Conservation (phyloP, 371 early-diverging fungal genomes). For the Circinella minor region DNA sequence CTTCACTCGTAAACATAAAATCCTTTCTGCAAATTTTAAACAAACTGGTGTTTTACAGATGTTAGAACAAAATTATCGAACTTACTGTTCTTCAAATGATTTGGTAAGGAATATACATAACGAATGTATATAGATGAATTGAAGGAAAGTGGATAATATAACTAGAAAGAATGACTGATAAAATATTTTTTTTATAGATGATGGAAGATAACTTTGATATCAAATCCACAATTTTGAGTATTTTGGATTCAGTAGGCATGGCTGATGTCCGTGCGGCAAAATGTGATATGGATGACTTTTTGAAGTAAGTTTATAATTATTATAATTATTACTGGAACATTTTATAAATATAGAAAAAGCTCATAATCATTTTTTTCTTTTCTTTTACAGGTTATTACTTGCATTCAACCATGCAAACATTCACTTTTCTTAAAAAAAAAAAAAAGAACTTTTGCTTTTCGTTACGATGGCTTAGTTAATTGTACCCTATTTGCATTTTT, state of each 20-base stretch:
- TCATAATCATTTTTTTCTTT: conserved; percentile 28
- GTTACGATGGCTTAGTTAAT: no score
- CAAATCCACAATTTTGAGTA: conserved; percentile 70
- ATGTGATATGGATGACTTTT: conserved; percentile 92
- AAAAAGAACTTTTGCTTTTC: not conserved
- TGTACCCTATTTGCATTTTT: not conserved
- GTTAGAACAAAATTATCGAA: conserved; percentile 95
- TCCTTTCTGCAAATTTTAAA: conserved; percentile 92
- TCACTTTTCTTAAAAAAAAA: conserved; percentile 63
- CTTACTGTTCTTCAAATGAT: conserved; percentile 81
- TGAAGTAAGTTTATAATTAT: conserved; percentile 55
- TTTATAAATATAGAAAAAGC: conserved; percentile 23
- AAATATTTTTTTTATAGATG: conserved; percentile 52
- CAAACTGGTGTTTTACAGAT: conserved; percentile 83
- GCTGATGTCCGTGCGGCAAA: conserved; percentile 86
- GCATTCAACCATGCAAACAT: conserved; percentile 78
- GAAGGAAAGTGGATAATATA: not conserved
- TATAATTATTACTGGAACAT: no score
- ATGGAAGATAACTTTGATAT: conserved; percentile 85
- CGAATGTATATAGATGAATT: not conserved
- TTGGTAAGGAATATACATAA: conserved; percentile 36
- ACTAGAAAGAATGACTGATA: no score
- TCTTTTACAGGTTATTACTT: conserved; percentile 63
- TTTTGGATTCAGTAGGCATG: conserved; percentile 74
- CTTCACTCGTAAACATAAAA: conserved; percentile 98